Evolutionary conservation across 1,284 basidiomycete genomes (phyloP).

Genomic region (Schizophyllum amplum): DNA sequence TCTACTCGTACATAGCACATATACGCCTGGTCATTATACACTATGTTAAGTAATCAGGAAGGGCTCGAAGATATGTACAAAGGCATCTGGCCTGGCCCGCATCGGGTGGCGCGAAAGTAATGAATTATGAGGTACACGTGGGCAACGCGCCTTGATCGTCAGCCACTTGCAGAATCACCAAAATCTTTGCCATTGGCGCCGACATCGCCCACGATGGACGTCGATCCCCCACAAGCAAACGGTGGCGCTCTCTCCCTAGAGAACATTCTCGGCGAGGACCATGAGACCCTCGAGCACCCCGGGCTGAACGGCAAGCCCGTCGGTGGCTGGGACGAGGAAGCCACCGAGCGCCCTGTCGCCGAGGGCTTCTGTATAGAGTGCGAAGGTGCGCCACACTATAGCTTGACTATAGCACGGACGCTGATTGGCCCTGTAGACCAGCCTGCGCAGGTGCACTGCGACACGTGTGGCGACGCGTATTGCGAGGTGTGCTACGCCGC

Average conservation of each 20-base stretch:
- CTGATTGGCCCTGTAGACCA: slow-evolving; percentile 44
- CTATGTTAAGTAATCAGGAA: no score
- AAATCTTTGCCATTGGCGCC: not conserved
- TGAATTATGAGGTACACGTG: not conserved
- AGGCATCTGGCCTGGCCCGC: no score
- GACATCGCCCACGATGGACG: not conserved
- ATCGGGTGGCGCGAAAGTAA: not conserved
- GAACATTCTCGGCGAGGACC: slow-evolving; percentile 54
- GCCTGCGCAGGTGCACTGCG: slow-evolving; percentile 65
- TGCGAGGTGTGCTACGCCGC: slow-evolving; percentile 79
- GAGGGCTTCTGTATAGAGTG: slow-evolving; percentile 76
- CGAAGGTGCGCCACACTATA: slow-evolving; percentile 51
- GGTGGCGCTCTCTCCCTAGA: slow-evolving; percentile 45
- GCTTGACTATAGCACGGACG: not conserved
- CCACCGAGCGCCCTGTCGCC: slow-evolving; percentile 32
- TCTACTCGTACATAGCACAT: not conserved
- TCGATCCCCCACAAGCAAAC: not conserved
- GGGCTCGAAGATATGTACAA: no score
- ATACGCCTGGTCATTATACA: not conserved
- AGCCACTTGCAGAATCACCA: not conserved
- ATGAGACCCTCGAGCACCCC: slow-evolving; percentile 52
- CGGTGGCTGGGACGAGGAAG: slow-evolving; percentile 58
- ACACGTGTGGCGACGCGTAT: slow-evolving; percentile 60
- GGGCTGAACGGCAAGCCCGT: slow-evolving; percentile 27
- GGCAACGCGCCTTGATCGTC: not conserved